Conservation (phyloP, 1,284 basidiomycete species). For the Pseudozyma sp. region DNA sequence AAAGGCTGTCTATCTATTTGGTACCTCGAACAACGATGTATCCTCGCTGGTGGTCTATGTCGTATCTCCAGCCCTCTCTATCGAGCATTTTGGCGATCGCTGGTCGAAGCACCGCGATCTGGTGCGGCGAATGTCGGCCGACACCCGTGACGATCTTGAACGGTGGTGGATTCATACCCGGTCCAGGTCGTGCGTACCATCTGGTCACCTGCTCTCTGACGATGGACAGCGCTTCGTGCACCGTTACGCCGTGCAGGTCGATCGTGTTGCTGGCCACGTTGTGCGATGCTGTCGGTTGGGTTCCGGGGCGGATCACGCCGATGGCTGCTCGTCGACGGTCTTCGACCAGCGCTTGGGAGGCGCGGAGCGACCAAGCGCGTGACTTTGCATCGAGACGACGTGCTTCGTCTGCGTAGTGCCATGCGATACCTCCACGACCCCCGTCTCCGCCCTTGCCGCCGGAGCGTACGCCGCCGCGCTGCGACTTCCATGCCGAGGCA, state of each 20-base stretch:
- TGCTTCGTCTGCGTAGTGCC: conserved; percentile 68
- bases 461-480: conserved; percentile 33
- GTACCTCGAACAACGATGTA: conserved; percentile 46
- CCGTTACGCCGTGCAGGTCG: conserved; percentile 68
- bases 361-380: conserved; percentile 66
- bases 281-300: conserved; percentile 8
- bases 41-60: conserved; percentile 45
- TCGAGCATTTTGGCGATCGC: conserved; percentile 67
- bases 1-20: conserved; percentile 17
- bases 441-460: conserved; percentile 39
- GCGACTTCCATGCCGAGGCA: conserved; percentile 40
- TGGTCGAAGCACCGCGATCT: conserved; percentile 66
- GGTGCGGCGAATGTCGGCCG: conserved; percentile 66
- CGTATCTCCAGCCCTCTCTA: conserved; percentile 64
- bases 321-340: conserved; percentile 54
- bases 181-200: conserved; percentile 57
- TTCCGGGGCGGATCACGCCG: conserved; percentile 27
- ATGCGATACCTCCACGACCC: conserved; percentile 45
- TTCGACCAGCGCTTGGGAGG: conserved; percentile 64
- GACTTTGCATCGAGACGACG: conserved; percentile 64
- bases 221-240: conserved; percentile 68
- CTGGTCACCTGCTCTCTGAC: conserved; percentile 61
- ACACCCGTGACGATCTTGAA: conserved; percentile 69
- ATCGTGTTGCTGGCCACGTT: conserved; percentile 49
- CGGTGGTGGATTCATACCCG: conserved; percentile 37